Base-by-base conservation (phyloP, 371 early-diverging fungal genomes). In the Mucor mucedo region DNA sequence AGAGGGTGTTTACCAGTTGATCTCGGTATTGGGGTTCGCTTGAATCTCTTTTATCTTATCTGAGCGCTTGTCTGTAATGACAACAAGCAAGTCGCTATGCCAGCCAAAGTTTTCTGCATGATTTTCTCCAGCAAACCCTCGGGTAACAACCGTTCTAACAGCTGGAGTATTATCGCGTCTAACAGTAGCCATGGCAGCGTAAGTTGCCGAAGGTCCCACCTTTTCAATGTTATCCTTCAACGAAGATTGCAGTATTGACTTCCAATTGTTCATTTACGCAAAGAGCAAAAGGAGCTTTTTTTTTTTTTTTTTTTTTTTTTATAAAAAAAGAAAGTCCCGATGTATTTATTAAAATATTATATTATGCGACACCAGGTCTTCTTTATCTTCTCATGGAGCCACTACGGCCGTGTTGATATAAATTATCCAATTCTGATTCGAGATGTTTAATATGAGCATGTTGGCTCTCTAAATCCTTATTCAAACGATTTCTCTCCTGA, bases 381-480 rank as follows among this genome's bases (percentile, higher is more conserved):
- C 16, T 52, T 49, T 57, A 69, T 64, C 61, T 55, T 52, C 60
- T 64, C 33, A 57, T 5, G 3, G 64, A 47, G 16, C 45, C 55
- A 30, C 44, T 48, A 32, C 77, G 71, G 59, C 65, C 77, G 65
- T 58, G 75, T 63, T 57, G 80, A 75, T 82, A 90, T 14, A 70
- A 60, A 27, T 83, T 77, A 54, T 94, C 92, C 58, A 91, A 65
- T 69, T 95, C 96, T 64, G 83, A 82, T 75, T 95, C 95, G 61
- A 95, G 82, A 62, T 87, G 79, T 82, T 95, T 95, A 65, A 97
- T 93, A 44, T 84, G 84, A 60, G 86, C 87, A 78, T 96, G 97
- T 72, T 95, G 94, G 47, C 84, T 80, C 76, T 98, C 98, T 58
- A 98, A 83, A 66, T 98, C 96, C 78, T 95, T 92, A 87, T 96